Evolutionary conservation across 2,329 filamentous ascomycete genomes (phyloP), one percentile per base, ranked within the genome.

Genomic region (Chalaropsis ovoidea): DNA sequence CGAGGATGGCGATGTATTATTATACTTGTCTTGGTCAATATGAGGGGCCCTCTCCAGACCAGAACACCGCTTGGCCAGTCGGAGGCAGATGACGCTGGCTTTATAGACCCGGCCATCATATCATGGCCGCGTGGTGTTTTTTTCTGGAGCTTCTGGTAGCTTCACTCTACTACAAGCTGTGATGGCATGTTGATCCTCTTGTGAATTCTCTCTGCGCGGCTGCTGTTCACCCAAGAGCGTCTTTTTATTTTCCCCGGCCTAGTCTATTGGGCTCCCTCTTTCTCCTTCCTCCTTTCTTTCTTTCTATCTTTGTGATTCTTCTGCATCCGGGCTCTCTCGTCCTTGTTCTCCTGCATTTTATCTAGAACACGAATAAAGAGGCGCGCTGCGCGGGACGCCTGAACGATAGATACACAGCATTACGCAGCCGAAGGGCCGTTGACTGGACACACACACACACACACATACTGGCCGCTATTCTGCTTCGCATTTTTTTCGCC

Each of bases 331-430:
- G 47, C 47, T 24, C 13, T 10, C 35, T 39, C 35, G 8, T 39
- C 8, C 47, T n/a, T 5, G 19, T 27, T 10, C 19, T 24, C 22
- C 24, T 5, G 19, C 8, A 1, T 7, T 15, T 52, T 52, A 24
- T 52, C 47, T 52, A 22, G 19, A 52, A 19, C 19, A 15, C 47
- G 47, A 52, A 52, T 52, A 22, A 52, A 22, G 24, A 52, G 47
- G 24, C 22, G 8, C 19, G 11, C 47, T 13, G 47, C 15, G 47
- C 47, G 11, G 47, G 47, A 52, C 27, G 47, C 47, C 47, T 52
- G 47, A 24, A 27, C 27, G 24, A 52, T 22, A 52, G 47, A 52
- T 52, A 52, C 47, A 52, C 47, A 52, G 47, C 47, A 52, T 52
- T 17, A 52, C 22, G 24, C 47, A 52, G 47, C 47, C 47, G 47